Base-by-base conservation (phyloP, 2,329 filamentous ascomycete species). In the Rhytidhysteron rufulum region DNA sequence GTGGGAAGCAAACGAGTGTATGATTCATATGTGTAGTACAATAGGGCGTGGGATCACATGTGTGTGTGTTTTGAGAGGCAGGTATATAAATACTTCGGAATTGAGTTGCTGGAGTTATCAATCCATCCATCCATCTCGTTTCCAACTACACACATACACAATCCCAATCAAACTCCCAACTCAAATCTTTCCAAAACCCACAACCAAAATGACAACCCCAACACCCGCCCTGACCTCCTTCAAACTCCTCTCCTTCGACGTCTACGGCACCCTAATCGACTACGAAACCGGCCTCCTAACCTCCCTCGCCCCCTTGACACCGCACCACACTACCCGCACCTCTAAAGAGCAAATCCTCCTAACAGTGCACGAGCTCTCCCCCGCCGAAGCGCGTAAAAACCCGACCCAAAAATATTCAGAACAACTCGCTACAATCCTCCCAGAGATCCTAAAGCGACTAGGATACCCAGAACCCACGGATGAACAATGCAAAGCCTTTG, bases 181-280 rank as follows among this genome's bases (percentile, higher is more conserved):
- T n/a, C n/a, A n/a, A n/a, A n/a, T n/a, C n/a, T n/a, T n/a, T n/a
- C n/a, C n/a, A n/a, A n/a, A n/a, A n/a, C n/a, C n/a, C n/a, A n/a
- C n/a, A n/a, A n/a, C n/a, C n/a, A n/a, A n/a, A n/a, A n/a, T n/a
- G n/a, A n/a, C n/a, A n/a, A n/a, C n/a, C n/a, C n/a, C n/a, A n/a
- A n/a, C n/a, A n/a, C n/a, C n/a, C n/a, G n/a, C n/a, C n/a, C n/a
- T n/a, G n/a, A n/a, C n/a, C n/a, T n/a, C n/a, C n/a, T 75, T 71
- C 58, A 66, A 65, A 18, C 64, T 78, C 43, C 77, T 88, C 36
- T 82, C 80, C 54, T 88, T 90, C 65, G 86, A 91, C 65, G 81
- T 85, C 69, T 90, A 86, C 62, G 85, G 86, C 61, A 91, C 86
- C 0, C 74, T 90, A 3, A 79, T 90, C 44, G 84, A 90, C 69